Percentiles rank a stretch among this genome's conserved stretches.
Evolutionary conservation across 768 basidiomycete genomes (phyloP).

Genomic region (Gloeopeniophorella convolvens): DNA sequence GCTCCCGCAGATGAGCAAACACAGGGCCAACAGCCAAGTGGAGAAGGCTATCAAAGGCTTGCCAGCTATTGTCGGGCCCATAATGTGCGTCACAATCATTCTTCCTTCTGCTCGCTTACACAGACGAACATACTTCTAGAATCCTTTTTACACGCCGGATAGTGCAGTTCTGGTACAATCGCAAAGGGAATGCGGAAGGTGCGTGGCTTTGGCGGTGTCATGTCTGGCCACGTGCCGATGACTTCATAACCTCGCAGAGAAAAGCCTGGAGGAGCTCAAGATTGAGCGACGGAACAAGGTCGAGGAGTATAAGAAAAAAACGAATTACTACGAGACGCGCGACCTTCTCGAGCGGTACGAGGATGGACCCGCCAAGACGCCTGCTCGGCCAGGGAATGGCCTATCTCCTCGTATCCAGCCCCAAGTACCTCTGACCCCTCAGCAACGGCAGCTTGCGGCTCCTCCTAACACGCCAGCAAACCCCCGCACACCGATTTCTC

Average conservation of each 20-base stretch:
- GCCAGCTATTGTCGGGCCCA: constrained; percentile 68
- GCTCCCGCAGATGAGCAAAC: constrained; percentile 39
- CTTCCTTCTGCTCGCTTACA: not conserved
- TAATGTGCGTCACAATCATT: constrained; percentile 51
- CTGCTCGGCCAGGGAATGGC: constrained; percentile 30
- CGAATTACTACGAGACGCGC: constrained; percentile 90
- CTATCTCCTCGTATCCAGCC: constrained; percentile 29
- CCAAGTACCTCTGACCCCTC: constrained; percentile 26
- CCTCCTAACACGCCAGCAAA: constrained; percentile 21
- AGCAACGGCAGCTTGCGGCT: constrained; percentile 24
- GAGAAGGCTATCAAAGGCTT: constrained; percentile 42
- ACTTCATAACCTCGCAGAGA: constrained; percentile 46
- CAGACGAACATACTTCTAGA: constrained; percentile 28
- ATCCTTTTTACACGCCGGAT: constrained; percentile 74
- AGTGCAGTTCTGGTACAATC: constrained; percentile 77
- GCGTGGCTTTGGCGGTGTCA: constrained; percentile 19
- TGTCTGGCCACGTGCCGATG: constrained; percentile 3
- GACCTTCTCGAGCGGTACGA: constrained; percentile 90
- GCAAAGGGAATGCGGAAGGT: constrained; percentile 81
- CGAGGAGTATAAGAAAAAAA: constrained; percentile 96
- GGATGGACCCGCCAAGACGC: constrained; percentile 39
- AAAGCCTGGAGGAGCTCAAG: constrained; percentile 62
- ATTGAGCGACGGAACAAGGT: constrained; percentile 79
- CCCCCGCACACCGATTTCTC: constrained; percentile 19
- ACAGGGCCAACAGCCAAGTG: constrained; percentile 23